phyloP scores from a whole-genome alignment of 306 rosid species.

The Quercus dentata region DNA sequence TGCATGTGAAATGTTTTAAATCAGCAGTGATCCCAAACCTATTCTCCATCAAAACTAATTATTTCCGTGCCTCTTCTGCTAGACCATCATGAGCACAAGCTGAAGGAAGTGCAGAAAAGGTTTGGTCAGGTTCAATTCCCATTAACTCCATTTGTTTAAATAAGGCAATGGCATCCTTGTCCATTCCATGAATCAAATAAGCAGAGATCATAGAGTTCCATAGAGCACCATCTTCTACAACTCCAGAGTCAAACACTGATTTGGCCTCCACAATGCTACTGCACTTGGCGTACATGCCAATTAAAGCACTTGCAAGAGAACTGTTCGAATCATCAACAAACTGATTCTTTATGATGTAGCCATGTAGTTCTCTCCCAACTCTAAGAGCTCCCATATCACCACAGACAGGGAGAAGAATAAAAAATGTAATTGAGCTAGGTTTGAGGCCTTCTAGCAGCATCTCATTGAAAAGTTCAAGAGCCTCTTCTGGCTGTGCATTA shows the following conservation, averaged over 20 bases:
- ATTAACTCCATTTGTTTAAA: too few species aligned
- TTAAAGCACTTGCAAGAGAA: conserved; percentile 21
- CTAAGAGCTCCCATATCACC: conserved; percentile 21
- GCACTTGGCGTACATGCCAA: conserved; percentile 32
- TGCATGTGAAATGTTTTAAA: not conserved
- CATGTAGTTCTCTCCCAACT: conserved; percentile 35
- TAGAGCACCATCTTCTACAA: conserved; percentile 13
- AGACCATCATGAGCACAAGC: too few species aligned
- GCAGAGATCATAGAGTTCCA: conserved; percentile 24
- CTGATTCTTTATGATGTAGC: conserved; percentile 29
- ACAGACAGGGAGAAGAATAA: conserved; percentile 32
- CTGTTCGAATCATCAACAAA: not conserved
- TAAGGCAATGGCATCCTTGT: conserved; percentile 7
- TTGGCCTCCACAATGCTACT: conserved; percentile 25
- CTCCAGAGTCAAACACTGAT: conserved; percentile 24
- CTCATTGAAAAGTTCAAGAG: conserved; percentile 30
- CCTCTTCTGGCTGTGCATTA: conserved; percentile 22
- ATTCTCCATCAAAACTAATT: too few species aligned
- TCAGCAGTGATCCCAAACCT: not conserved
- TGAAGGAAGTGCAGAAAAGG: too few species aligned
- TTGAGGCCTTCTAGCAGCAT: conserved; percentile 33
- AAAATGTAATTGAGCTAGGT: conserved; percentile 34
- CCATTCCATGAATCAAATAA: conserved; percentile 10
- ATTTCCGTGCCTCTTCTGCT: too few species aligned
- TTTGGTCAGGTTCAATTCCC: too few species aligned